These are phyloP conservation scores for Penicillium daleae DNA, from an alignment of 495 filamentous ascomycete genomes.

Conservation along the genomic window DNA sequence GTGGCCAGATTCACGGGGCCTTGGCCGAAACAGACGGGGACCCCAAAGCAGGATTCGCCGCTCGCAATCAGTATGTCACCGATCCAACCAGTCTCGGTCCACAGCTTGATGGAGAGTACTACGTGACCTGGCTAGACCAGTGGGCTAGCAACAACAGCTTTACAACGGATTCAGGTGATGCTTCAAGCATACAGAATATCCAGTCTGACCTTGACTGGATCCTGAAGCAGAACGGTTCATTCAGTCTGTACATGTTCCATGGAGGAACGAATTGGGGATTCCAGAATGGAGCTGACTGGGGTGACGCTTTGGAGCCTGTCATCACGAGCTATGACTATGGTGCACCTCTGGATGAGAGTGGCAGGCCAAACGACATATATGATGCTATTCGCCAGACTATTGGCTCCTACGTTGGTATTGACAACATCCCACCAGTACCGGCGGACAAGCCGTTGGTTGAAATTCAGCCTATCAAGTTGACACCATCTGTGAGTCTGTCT, in stretches of 20 bases:
- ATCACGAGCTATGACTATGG: constrained; percentile 55
- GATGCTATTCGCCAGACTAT: constrained; percentile 41
- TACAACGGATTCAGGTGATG: constrained; percentile 31
- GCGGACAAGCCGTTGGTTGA: constrained; percentile 34
- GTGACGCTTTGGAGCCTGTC: constrained; percentile 36
- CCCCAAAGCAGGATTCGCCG: constrained; percentile 43
- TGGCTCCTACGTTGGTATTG: constrained; percentile 33
- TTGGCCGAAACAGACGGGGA: constrained; percentile 51
- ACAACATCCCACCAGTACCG: constrained; percentile 34
- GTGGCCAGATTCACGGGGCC: constrained; percentile 44
- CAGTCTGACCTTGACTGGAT: constrained; percentile 44
- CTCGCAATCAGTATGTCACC: constrained; percentile 44
- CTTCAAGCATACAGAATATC: constrained; percentile 12
- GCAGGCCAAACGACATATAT: constrained; percentile 48
- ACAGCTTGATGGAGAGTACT: constrained; percentile 51
- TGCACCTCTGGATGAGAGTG: constrained; percentile 52
- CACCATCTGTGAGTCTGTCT: constrained; percentile 30
- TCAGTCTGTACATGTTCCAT: constrained; percentile 55
- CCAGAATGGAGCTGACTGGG: constrained; percentile 48
- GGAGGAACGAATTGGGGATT: constrained; percentile 53
- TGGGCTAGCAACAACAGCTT: constrained; percentile 41
- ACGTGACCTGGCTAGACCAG: constrained; percentile 40
- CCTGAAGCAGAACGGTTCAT: constrained; percentile 42
- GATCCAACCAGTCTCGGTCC: constrained; percentile 45
- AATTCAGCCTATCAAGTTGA: constrained; percentile 34